phyloP scores from a whole-genome alignment of 169 alveolate genomes.

The Plasmodium chabaudi region DNA sequence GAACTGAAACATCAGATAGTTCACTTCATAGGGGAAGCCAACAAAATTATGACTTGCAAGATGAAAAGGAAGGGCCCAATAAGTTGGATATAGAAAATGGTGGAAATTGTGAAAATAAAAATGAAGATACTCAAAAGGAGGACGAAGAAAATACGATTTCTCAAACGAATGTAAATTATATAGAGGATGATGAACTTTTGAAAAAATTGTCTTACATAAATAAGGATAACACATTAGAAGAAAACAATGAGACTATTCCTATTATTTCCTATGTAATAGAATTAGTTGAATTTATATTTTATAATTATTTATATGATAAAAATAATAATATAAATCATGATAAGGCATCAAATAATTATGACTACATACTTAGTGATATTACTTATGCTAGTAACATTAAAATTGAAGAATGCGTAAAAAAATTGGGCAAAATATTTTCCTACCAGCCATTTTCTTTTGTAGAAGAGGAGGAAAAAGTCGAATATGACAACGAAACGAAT shows the following conservation, averaged over 20 bases:
- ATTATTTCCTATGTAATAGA: conserved; percentile 56
- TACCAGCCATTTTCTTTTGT: neutral
- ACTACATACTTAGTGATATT: neutral
- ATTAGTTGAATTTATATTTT: conserved; percentile 62
- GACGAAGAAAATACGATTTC: conserved; percentile 1
- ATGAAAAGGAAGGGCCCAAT: neutral
- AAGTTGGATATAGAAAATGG: neutral
- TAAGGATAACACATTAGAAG: conserved; percentile 1
- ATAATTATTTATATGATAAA: conserved; percentile 32
- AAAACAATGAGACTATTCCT: conserved; percentile 3
- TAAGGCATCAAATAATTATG: neutral
- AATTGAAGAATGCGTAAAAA: conserved; percentile 35
- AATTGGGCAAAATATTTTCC: conserved; percentile 15
- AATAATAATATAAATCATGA: conserved; percentile 33
- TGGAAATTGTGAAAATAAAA: neutral
- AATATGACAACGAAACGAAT: neutral
- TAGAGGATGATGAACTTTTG: conserved; percentile 18
- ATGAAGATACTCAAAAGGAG: neutral
- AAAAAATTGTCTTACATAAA: conserved; percentile 23
- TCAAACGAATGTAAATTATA: conserved; percentile 8
- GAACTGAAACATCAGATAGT: neutral
- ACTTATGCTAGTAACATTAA: conserved; percentile 24
- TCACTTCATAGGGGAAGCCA: neutral
- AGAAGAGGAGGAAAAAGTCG: neutral
- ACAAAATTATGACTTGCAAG: neutral